Evolutionary conservation across 2,329 filamentous ascomycete species (phyloP).

Genomic region (Phoma sp.): DNA sequence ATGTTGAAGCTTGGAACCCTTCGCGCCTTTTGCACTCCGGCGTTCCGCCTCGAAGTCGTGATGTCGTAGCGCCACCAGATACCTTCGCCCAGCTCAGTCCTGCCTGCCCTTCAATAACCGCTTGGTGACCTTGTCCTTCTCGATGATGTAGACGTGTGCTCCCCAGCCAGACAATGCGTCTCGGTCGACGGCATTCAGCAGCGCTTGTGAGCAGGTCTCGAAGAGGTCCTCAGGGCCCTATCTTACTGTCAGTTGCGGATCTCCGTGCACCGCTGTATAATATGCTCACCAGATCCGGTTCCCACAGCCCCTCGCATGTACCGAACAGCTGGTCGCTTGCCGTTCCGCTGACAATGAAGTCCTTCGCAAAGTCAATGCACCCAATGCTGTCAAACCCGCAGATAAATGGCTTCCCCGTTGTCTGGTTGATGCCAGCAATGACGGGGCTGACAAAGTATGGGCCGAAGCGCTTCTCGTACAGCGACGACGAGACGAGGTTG

Average conservation of each 20-base stretch:
- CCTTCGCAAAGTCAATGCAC: slow-evolving; percentile 99
- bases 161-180: slow-evolving; percentile 98
- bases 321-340: slow-evolving; percentile 97
- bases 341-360: slow-evolving; percentile 97
- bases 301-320: slow-evolving; percentile 97
- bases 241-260: slow-evolving; percentile 11
- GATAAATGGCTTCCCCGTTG: slow-evolving; percentile 93
- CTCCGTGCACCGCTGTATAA: background rate
- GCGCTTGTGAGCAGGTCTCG: slow-evolving; percentile 95
- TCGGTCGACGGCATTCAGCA: slow-evolving; percentile 94
- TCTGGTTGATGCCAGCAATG: slow-evolving; percentile 92
- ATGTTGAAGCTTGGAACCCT: slow-evolving; percentile 15
- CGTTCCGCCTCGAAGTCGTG: slow-evolving; percentile 9
- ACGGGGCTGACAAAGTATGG: slow-evolving; percentile 97
- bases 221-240: slow-evolving; percentile 93
- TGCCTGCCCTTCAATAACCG: slow-evolving; percentile 96
- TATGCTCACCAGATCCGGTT: slow-evolving; percentile 80
- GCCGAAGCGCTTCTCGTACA: slow-evolving; percentile 96
- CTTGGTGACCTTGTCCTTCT: slow-evolving; percentile 99
- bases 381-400: slow-evolving; percentile 99
- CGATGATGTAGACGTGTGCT: slow-evolving; percentile 98
- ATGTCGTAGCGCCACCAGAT: slow-evolving; percentile 21
- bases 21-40: background rate
- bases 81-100: slow-evolving; percentile 59
- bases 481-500: slow-evolving; percentile 82